Base-by-base conservation (phyloP, 331 rosid species). In the Dryas integrifolia region DNA sequence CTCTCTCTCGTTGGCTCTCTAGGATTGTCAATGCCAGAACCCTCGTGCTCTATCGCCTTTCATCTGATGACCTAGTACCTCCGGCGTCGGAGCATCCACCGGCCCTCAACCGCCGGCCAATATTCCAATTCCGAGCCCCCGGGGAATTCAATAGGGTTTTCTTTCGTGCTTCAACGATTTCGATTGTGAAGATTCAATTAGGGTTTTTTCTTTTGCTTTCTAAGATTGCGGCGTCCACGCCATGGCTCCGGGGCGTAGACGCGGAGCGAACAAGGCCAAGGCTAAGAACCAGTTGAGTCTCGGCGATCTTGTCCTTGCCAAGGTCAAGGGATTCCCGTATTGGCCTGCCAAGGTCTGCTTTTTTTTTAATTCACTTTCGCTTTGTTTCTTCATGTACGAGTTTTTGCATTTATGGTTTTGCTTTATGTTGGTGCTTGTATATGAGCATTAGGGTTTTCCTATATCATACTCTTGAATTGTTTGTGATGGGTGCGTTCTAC, bases 291-390 rank as follows among this genome's bases (percentile, higher is more conserved):
- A 92, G 83, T 72, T 95, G 84, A 80, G 88, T 57, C 80, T 92
- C 49, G 99, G 99, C 78, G 98, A 92, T 95, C 99, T 95, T 44
- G 99, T 95, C 7, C 99, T 95, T 40, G 99, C 99, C 46, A 95
- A 95, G 90, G 98, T 95, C 81, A 95, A 95, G 88, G 99, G 99
- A 58, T 90, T 86, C 83, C 99, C 98, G 7, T 80, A 88, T 62
- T 95, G 98, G 99, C 99, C 99, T 52, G 99, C 98, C 64, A 89
- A 95, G 99, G 99, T 92, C 24, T 47, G 62, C 11, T 43, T 64
- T 49, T 64, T 49, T 64, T 49, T 75, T 66, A 4, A 35, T 67
- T 52, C 70, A 5, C 51, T 50, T 12, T n/a, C 65, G 46, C 52
- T 64, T 55, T 66, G 8, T 77, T 64, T 6, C 26, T 14, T 55